phyloP scores from a whole-genome alignment of 768 basidiomycete species.

The Mycena galericulata region DNA sequence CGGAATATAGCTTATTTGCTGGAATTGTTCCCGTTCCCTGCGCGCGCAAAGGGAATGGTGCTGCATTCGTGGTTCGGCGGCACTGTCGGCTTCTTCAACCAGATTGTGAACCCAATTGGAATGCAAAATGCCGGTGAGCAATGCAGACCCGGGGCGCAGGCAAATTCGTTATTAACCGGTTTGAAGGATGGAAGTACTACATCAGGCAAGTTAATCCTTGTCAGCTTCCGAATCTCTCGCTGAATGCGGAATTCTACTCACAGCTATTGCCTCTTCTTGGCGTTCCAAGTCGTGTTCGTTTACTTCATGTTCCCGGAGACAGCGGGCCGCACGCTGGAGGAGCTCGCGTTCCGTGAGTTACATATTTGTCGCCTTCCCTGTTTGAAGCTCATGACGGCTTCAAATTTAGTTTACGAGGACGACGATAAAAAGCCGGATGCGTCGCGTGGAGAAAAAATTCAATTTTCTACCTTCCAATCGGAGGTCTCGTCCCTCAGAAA shows the following conservation, averaged over 20 bases:
- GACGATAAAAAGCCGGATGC: not conserved
- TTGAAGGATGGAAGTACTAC: constrained; percentile 18
- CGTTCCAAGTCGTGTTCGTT: constrained; percentile 11
- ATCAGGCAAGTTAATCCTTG: not conserved
- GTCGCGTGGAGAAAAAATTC: no score
- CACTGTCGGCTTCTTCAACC: constrained; percentile 3
- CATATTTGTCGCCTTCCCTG: not conserved
- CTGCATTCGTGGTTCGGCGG: not conserved
- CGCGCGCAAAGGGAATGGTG: constrained; percentile 8
- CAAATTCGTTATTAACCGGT: not conserved
- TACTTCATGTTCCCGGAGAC: constrained; percentile 23
- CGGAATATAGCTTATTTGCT: constrained; percentile 1
- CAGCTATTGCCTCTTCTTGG: constrained; percentile 8
- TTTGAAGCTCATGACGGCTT: not conserved
- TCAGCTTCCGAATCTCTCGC: not conserved
- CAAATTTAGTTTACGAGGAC: not conserved
- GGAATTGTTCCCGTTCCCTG: constrained; percentile 12
- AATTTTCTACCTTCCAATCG: no score
- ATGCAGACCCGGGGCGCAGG: not conserved
- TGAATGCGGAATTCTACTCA: not conserved
- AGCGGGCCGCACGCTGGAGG: constrained; percentile 13
- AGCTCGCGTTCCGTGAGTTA: constrained; percentile 22
- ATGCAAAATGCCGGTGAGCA: constrained; percentile 13
- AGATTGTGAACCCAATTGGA: constrained; percentile 21
- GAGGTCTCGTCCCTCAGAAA: no score